phyloP scores from a whole-genome alignment of 306 rosid species.

The Ammopiptanthus mongolicus region DNA sequence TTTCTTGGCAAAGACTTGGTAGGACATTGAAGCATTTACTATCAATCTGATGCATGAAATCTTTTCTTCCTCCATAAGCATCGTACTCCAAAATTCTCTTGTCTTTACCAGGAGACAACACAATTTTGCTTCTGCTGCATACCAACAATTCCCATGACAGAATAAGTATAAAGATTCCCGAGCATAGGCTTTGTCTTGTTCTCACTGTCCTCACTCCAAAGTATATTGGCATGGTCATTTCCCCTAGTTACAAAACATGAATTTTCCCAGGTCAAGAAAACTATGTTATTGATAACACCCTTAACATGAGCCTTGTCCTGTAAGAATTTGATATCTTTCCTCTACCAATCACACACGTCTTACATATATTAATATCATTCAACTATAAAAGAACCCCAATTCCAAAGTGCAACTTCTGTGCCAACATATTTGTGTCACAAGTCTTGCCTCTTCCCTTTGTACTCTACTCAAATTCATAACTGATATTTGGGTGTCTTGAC shows the following conservation, averaged over 20 bases:
- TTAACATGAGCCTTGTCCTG: slow-evolving; percentile 71
- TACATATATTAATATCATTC: neutral
- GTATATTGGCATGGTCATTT: slow-evolving; percentile 65
- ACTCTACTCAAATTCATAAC: slow-evolving; percentile 46
- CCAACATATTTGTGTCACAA: neutral
- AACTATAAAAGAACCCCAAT: neutral
- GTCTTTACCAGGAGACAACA: slow-evolving; percentile 76
- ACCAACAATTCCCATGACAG: slow-evolving; percentile 87
- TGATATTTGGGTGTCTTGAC: slow-evolving; percentile 74
- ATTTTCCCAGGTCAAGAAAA: slow-evolving; percentile 65
- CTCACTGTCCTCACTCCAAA: slow-evolving; percentile 71
- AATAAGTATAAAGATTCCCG: slow-evolving; percentile 57
- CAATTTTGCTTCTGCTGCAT: slow-evolving; percentile 62
- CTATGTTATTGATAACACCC: slow-evolving; percentile 66
- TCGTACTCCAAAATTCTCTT: slow-evolving; percentile 70
- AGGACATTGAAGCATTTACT: slow-evolving; percentile 77
- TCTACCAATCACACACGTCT: slow-evolving; percentile 41
- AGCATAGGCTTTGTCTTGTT: slow-evolving; percentile 58
- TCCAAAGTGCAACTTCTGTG: neutral
- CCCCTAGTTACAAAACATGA: slow-evolving; percentile 66
- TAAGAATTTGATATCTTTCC: slow-evolving; percentile 51
- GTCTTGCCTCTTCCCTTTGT: slow-evolving; percentile 45
- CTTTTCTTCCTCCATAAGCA: slow-evolving; percentile 39
- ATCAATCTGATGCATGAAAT: slow-evolving; percentile 66
- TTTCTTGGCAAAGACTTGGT: no score